Conservation (phyloP, 1,284 basidiomycete species). For the Ustilago xerochloae region DNA sequence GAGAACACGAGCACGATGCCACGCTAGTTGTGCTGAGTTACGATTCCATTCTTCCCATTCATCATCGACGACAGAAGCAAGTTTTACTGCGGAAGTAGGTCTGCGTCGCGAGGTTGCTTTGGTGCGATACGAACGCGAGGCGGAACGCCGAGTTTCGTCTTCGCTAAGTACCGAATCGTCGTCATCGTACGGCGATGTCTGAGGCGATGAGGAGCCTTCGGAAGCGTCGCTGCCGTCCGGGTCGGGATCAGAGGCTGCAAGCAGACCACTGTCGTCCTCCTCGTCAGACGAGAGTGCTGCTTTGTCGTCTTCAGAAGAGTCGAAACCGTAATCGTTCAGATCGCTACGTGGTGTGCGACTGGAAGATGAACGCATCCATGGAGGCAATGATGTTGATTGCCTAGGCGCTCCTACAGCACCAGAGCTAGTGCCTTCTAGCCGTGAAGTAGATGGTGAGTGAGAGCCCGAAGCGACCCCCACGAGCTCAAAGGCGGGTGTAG, state of each 20-base stretch:
- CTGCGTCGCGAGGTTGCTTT: not conserved
- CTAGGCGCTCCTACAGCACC: not conserved
- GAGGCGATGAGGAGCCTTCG: constrained; percentile 19
- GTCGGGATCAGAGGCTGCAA: constrained; percentile 9
- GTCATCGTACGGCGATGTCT: constrained; percentile 30
- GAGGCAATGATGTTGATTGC: constrained; percentile 12
- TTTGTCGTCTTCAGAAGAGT: constrained; percentile 38
- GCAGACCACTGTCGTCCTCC: constrained; percentile 7
- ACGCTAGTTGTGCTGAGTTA: constrained; percentile 21
- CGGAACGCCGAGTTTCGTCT: constrained; percentile 35
- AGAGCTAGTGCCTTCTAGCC: not conserved
- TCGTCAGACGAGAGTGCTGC: constrained; percentile 28
- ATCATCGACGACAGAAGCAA: constrained; percentile 21
- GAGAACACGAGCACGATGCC: constrained; percentile 15
- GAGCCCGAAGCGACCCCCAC: constrained; percentile 31
- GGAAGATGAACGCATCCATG: constrained; percentile 33
- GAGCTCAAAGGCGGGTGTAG: constrained; percentile 37
- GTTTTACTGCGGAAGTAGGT: constrained; percentile 10
- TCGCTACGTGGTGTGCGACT: constrained; percentile 12
- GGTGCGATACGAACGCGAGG: not conserved
- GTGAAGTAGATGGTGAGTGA: constrained; percentile 11
- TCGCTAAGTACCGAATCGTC: constrained; percentile 42
- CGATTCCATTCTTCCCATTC: constrained; percentile 55
- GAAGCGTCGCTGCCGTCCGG: constrained; percentile 10
- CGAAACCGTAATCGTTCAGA: constrained; percentile 7